Evolutionary conservation across 2,329 filamentous ascomycete genomes (phyloP), one percentile per base, ranked within the genome.

Genomic region (Colletotrichum lindemuthianum): DNA sequence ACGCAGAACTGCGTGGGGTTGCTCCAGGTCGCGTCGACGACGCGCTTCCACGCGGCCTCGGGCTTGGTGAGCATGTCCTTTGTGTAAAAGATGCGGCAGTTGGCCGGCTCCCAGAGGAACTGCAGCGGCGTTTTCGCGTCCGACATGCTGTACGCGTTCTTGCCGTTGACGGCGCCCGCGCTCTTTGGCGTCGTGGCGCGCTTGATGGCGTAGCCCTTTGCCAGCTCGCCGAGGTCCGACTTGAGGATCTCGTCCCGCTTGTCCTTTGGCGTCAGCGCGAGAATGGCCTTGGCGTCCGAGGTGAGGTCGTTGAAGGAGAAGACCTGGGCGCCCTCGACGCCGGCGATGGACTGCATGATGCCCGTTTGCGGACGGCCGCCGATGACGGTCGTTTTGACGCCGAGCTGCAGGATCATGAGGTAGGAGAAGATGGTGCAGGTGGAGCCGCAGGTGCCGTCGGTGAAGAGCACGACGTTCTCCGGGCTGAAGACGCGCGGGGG

Each of bases 371-470:
- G 78, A 1, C 74, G 73, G 1, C 84, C 84, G 53, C 84, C 84
- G 36, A 83, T 74, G 3, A 77, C 78, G n/a, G 82, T 78, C 1
- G 80, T 81, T 69, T 80, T 80, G 13, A 85, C 77, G 55, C 79
- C 79, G 41, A 76, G 78, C 68, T 85, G 79, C 16, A 80, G 75
- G 50, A 81, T 81, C 77, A 87, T 79, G 48, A 86, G 75, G 67
- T 87, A 85, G 2, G 78, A 77, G 70, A 88, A 86, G 41, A 86
- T 79, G 12, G 83, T 81, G 72, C 85, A 88, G 2, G 84, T 84
- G 1, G 82, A 85, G 13, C 80, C 81, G 69, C 85, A 88, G 58
- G 82, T 81, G 37, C 84, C 84, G 67, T 87, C 84, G 1, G 81
- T 82, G 16, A 86, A 79, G 40, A 87, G 72, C 36, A 86, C 78